Evolutionary conservation across 345 rosid species (phyloP).

Genomic region (Bruguiera sexangula): DNA sequence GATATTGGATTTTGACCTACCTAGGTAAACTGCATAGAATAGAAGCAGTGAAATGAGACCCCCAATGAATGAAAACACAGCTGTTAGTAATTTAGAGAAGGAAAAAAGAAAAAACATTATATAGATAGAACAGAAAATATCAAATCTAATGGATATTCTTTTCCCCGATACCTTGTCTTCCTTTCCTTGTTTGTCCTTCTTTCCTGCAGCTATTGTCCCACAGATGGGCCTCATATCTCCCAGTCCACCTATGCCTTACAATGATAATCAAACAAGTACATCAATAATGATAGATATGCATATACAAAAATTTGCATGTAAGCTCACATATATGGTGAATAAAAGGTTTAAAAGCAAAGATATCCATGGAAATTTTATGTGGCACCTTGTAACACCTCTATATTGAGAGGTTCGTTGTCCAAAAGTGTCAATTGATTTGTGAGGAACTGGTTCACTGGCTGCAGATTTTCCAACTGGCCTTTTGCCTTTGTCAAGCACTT

Average conservation of each 20-base stretch:
- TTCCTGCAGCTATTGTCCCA: slow-evolving; percentile 98
- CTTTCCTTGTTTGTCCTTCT: slow-evolving; percentile 92
- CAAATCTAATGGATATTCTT: not conserved
- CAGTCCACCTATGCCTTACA: slow-evolving; percentile 89
- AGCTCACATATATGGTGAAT: not conserved
- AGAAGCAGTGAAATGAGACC: slow-evolving; percentile 20
- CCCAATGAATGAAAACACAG: slow-evolving; percentile 4
- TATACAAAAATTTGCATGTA: not conserved
- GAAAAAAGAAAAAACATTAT: not conserved
- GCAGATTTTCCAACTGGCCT: slow-evolving; percentile 36
- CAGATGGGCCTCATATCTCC: slow-evolving; percentile 94
- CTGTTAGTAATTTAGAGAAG: slow-evolving; percentile 26
- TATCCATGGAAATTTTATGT: not conserved
- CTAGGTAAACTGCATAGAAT: slow-evolving; percentile 74
- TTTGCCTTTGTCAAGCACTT: slow-evolving; percentile 37
- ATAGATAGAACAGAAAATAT: not conserved
- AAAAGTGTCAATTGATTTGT: slow-evolving; percentile 87
- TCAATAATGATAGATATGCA: not conserved
- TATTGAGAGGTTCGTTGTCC: slow-evolving; percentile 97
- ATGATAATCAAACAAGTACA: not conserved
- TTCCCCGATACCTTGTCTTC: slow-evolving; percentile 70
- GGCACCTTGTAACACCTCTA: slow-evolving; percentile 90
- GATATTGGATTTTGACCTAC: slow-evolving; percentile 44
- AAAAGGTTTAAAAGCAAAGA: not conserved
- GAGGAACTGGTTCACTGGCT: slow-evolving; percentile 39